Evolutionary conservation across 2,329 filamentous ascomycete genomes (phyloP).

Genomic region (Aspergillus tamarii): DNA sequence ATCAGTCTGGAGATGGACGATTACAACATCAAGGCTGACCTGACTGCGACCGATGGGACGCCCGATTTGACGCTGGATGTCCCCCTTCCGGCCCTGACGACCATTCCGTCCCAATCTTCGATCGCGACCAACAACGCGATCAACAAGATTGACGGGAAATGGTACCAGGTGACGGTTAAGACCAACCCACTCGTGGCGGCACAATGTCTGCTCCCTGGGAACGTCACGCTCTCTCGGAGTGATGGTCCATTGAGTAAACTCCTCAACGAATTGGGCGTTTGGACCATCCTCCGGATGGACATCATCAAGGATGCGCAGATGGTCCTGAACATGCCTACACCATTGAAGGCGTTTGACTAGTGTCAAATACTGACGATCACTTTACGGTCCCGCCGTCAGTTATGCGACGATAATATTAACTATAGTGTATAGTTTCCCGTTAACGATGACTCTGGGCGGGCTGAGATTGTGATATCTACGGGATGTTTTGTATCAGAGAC

Average conservation of each 20-base stretch:
- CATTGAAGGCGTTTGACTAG: not conserved
- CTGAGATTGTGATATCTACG: not conserved
- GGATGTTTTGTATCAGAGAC: not conserved
- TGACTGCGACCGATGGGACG: constrained; percentile 3
- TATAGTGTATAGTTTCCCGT: no score
- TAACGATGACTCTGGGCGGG: no score
- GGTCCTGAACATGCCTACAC: not conserved
- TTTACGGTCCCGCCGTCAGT: no score
- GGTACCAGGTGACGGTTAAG: not conserved
- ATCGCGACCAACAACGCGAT: not conserved
- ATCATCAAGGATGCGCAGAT: not conserved
- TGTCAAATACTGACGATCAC: not conserved
- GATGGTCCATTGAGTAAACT: not conserved
- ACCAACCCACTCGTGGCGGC: not conserved
- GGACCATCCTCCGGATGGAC: not conserved
- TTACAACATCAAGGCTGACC: not conserved
- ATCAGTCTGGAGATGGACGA: constrained; percentile 5
- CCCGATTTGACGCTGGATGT: not conserved
- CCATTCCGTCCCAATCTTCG: not conserved
- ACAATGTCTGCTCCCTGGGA: not conserved
- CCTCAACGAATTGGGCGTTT: not conserved
- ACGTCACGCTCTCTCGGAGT: not conserved
- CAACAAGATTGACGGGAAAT: not conserved
- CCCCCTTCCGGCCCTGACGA: not conserved
- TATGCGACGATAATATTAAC: no score